These are phyloP conservation scores for Wickerhamiella parazyma DNA, from an alignment of 805 yeast species.

Conservation along the genomic window DNA sequence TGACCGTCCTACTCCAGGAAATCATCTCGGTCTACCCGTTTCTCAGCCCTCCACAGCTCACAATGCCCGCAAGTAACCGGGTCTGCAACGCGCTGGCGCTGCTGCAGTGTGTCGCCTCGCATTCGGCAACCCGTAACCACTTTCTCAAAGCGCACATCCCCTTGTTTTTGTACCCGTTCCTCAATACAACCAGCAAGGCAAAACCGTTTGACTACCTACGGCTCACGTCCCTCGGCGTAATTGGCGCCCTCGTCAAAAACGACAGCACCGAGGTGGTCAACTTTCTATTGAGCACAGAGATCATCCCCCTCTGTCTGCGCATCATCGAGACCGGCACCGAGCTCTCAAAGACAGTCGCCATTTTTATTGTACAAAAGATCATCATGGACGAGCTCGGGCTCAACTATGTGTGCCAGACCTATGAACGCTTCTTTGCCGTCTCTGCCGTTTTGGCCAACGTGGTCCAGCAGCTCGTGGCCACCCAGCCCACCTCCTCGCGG, in stretches of 20 bases:
- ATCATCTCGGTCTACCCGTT: constrained; percentile 82
- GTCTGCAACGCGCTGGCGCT: constrained; percentile 93
- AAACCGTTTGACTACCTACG: constrained; percentile 89
- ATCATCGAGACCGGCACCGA: constrained; percentile 95
- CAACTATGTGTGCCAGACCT: constrained; percentile 85
- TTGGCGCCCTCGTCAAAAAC: constrained; percentile 91
- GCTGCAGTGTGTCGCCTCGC: constrained; percentile 93
- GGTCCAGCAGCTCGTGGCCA: constrained; percentile 71
- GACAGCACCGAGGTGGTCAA: constrained; percentile 92
- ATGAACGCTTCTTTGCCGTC: constrained; percentile 88
- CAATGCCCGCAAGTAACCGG: constrained; percentile 77
- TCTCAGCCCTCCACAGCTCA: constrained; percentile 71
- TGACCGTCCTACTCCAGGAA: constrained; percentile 82
- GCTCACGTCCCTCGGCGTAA: constrained; percentile 86
- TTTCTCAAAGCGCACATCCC: constrained; percentile 88
- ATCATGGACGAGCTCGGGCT: constrained; percentile 84
- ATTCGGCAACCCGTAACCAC: constrained; percentile 72
- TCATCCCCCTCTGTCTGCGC: constrained; percentile 84
- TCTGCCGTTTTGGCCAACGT: constrained; percentile 73
- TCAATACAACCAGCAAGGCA: constrained; percentile 81
- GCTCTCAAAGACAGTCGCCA: constrained; percentile 88
- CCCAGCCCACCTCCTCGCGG: constrained; percentile 56
- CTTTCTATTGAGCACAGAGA: constrained; percentile 85
- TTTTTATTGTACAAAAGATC: constrained; percentile 87
- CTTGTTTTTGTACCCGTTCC: constrained; percentile 80